Evolutionary conservation across 805 yeast species (phyloP).

Genomic region (Monosporozyma unispora): DNA sequence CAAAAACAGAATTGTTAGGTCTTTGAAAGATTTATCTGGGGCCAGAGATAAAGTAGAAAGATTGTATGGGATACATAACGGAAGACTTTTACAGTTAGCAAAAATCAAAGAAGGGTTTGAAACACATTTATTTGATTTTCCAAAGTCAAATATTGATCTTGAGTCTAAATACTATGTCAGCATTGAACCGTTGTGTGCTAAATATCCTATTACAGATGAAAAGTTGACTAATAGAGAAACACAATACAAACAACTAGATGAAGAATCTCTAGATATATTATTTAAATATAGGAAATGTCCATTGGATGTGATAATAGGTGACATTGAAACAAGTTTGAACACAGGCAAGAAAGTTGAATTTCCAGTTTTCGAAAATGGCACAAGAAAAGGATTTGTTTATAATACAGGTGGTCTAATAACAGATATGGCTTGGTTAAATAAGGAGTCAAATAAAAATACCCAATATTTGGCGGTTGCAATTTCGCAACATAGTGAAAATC

Average conservation of each 20-base stretch:
- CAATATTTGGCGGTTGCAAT: constrained; percentile 46
- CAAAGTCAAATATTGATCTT: constrained; percentile 24
- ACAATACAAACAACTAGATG: constrained; percentile 12
- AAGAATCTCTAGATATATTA: constrained; percentile 15
- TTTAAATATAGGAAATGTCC: constrained; percentile 20
- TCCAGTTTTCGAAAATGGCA: constrained; percentile 21
- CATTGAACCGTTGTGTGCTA: constrained; percentile 3
- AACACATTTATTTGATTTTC: constrained; percentile 36
- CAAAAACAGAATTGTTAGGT: constrained; percentile 20
- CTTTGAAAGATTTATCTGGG: constrained; percentile 29
- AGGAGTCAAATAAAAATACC: constrained; percentile 4
- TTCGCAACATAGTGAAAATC: constrained; percentile 30
- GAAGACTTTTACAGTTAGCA: constrained; percentile 35
- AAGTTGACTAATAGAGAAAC: constrained; percentile 7
- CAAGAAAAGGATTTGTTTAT: constrained; percentile 34
- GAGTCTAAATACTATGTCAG: constrained; percentile 17
- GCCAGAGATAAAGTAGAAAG: constrained; percentile 36
- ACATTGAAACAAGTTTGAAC: constrained; percentile 12
- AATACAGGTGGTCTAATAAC: constrained; percentile 47
- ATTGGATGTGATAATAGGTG: constrained; percentile 15
- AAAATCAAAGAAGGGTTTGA: constrained; percentile 45
- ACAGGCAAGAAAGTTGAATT: constrained; percentile 20
- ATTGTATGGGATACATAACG: constrained; percentile 43
- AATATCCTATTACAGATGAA: constrained; percentile 3
- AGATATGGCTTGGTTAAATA: constrained; percentile 43